Base-by-base conservation (phyloP, 306 rosid genomes). In the barrel medic (Medicago truncatula) region DNA sequence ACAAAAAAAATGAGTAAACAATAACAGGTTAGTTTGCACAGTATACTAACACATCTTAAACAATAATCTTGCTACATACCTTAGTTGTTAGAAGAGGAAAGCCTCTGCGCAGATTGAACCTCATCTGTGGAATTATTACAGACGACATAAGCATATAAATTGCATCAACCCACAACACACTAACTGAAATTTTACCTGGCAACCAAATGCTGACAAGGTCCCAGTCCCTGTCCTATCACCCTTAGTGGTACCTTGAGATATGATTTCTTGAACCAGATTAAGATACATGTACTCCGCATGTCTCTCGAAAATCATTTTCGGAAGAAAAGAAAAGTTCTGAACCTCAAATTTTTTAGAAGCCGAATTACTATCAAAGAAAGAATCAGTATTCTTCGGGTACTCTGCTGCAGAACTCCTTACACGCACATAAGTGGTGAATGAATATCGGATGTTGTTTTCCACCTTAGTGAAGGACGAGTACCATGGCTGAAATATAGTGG, bases 161-260 rank as follows among this genome's bases (percentile, higher is more conserved):
- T 72, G 57, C 77, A 78, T 49, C 46, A 16, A 57, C 52, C 75
- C 63, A 23, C 50, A 77, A 62, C 7, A 69, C 80, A 73, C 38
- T 76, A 75, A 76, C 61, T 17, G 12, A 61, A 20, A 25, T 47
- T 41, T 73, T 85, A 95, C 99, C 99, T 95, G 97, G 84, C 93
- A 80, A 80, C 99, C 99, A 76, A 95, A 95, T 86, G 74, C 89
- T 50, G 99, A 95, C 75, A 90, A 85, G 75, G 97, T 95, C 70
- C 97, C 99, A 49, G 99, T 95, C 75, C 99, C 90, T 17, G 99
- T 92, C 77, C 97, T 90, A 78, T 95, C 97, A 69, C 82, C 97
- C 87, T 90, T 95, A 36, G 86, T 12, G 76, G 83, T 73, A 67
- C 99, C 99, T 83, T 88, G 86, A 60, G 97, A 82, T 76, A 95